Evolutionary conservation across 23 red algal species (phyloP).

Genomic region (Gracilaria vermiculophylla): DNA sequence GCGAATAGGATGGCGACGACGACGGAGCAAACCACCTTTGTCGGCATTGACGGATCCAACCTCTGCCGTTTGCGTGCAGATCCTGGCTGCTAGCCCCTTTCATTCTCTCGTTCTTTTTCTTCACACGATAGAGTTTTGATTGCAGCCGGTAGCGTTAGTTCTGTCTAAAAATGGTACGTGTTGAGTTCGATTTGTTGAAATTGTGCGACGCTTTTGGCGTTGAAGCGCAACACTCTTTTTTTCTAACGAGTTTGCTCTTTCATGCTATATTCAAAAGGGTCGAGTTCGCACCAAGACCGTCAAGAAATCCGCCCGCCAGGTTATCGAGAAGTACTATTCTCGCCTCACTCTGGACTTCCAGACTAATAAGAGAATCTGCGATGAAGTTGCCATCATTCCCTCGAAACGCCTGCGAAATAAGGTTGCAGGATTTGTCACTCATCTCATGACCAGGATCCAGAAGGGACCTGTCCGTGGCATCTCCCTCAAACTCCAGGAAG

Average conservation of each 20-base stretch:
- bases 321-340: conserved; percentile 99
- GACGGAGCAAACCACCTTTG: too few species aligned
- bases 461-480: conserved; percentile 97
- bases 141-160: too few species aligned
- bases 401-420: conserved; percentile 98
- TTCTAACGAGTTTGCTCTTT: background rate
- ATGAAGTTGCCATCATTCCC: conserved; percentile 98
- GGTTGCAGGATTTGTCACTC: conserved; percentile 97
- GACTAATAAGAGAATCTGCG: conserved; percentile 99
- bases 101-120: too few species aligned
- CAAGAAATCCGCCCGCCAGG: conserved; percentile 94
- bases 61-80: too few species aligned
- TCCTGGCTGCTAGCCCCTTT: too few species aligned
- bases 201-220: too few species aligned
- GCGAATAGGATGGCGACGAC: too few species aligned
- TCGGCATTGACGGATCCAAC: too few species aligned
- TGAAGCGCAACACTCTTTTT: background rate
- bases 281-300: conserved; percentile 99
- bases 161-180: background rate
- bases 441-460: conserved; percentile 97
- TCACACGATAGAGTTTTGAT: too few species aligned
- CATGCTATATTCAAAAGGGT: conserved; percentile 51
- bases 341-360: conserved; percentile 95
- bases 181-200: background rate
- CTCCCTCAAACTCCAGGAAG: conserved; percentile 98